phyloP scores from a whole-genome alignment of 2,329 filamentous ascomycete species.

The Fonsecaea pugnacius region DNA sequence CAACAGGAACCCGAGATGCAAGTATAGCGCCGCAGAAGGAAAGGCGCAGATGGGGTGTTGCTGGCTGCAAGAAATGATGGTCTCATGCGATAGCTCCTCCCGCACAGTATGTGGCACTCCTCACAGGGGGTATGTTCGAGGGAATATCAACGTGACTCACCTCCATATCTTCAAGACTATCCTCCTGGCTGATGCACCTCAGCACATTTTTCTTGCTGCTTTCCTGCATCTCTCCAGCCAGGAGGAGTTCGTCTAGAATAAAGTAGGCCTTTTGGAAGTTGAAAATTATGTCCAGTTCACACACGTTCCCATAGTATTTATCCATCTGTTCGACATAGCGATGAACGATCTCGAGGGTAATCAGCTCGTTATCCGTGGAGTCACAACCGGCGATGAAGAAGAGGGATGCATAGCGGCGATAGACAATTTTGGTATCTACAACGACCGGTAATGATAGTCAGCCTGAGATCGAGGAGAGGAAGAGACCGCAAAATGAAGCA shows the following conservation, averaged over 20 bases:
- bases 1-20: conserved; percentile 12
- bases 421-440: conserved; percentile 95
- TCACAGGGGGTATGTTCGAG: background rate
- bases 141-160: conserved; percentile 59
- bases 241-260: conserved; percentile 92
- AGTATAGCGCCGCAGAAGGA: conserved; percentile 5
- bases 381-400: conserved; percentile 99
- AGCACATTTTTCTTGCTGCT: conserved; percentile 99
- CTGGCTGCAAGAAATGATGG: conserved; percentile 1
- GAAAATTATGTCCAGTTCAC: conserved; percentile 99
- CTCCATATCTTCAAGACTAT: conserved; percentile 99
- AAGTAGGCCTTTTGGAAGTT: conserved; percentile 99
- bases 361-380: conserved; percentile 97
- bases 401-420: conserved; percentile 95
- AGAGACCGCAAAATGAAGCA: conserved; percentile 6
- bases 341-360: conserved; percentile 97
- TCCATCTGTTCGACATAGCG: conserved; percentile 99
- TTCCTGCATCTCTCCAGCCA: conserved; percentile 96
- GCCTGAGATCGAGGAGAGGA: conserved; percentile 8
- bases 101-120: background rate
- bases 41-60: background rate
- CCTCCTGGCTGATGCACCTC: conserved; percentile 93
- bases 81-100: background rate
- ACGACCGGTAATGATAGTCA: conserved; percentile 32
- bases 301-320: conserved; percentile 99